A percentile compares a stretch with the other conserved stretches of the same genome.
phyloP scores from a whole-genome alignment of 345 rosid species.

The Aethionema arabicum region DNA sequence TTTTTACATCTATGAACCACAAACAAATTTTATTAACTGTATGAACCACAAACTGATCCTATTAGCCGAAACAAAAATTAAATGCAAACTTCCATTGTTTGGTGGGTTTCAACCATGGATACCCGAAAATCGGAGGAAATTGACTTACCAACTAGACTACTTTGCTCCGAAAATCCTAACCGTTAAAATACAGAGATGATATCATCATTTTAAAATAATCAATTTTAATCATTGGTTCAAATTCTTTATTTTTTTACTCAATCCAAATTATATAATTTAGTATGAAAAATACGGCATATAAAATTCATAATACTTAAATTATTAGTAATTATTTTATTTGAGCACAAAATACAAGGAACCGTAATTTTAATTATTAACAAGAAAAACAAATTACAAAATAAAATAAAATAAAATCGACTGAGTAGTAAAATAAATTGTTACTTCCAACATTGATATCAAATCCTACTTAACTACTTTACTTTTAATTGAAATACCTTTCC shows the following conservation, averaged over 20 bases:
- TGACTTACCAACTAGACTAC: too few relatives aligned
- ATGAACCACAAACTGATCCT: too few relatives aligned
- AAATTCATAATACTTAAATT: not conserved
- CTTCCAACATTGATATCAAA: constrained; percentile 40
- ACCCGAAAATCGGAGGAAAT: too few relatives aligned
- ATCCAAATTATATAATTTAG: not conserved
- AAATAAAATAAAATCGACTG: not conserved
- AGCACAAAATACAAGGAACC: constrained; percentile 17
- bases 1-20: too few relatives aligned
- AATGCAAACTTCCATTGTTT: too few relatives aligned
- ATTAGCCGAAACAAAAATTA: too few relatives aligned
- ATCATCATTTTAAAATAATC: too few relatives aligned
- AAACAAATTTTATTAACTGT: too few relatives aligned
- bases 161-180: too few relatives aligned
- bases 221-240: too few relatives aligned
- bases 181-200: too few relatives aligned
- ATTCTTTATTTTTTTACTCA: not conserved
- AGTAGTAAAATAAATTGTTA: constrained; percentile 15
- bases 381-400: not conserved
- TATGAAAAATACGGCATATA: not conserved
- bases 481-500: constrained; percentile 19
- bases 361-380: constrained; percentile 19
- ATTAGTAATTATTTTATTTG: constrained; percentile 1
- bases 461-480: constrained; percentile 25
- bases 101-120: too few relatives aligned